Evolutionary conservation across 2,329 filamentous ascomycete genomes (phyloP), one percentile per base, ranked within the genome.

Genomic region (Lomentospora prolificans): DNA sequence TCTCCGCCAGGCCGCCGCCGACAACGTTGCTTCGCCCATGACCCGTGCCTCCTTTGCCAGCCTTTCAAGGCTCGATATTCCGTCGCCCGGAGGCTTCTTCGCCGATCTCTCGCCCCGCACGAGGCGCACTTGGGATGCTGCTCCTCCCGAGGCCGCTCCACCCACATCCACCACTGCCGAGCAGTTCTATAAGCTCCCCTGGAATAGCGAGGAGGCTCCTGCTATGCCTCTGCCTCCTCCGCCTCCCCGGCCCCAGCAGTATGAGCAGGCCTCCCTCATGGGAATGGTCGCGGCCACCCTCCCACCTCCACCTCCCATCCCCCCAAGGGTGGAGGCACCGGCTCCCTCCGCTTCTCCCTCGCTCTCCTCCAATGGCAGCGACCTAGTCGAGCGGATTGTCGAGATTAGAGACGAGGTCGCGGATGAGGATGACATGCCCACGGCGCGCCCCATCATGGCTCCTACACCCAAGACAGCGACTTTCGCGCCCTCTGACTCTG

Each of bases 141-240:
- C 77, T 19, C 75, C 77, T 19, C 77, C 81, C 6, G 78, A 77
- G 17, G 66, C 76, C 60, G 71, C 73, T 3, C 82, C 83, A 1
- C 90, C 90, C 1, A 92, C 89, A 0, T 96, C 92, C 1, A 89
- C 90, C 28, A 90, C 87, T n/a, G 92, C 92, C 8, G 89, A 96
- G 67, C 83, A 87, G 60, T 97, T 96, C 65, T 97, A 97, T 72
- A 85, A 86, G 60, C 79, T 86, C 27, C 90, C 91, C 3, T 96
- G 90, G 86, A 78, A 76, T 60, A 70, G 71, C 22, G 67, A 74
- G 53, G 53, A 55, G 14, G 28, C 56, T 5, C 60, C 71, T n/a
- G 64, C 67, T 6, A 64, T 66, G 36, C 68, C 70, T 25, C 67
- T 69, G 3, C 61, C 72, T 3, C 68, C 70, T 33, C 50, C 50